Conservation (phyloP, 2,329 filamentous ascomycete genomes). For the Fusarium sp. region DNA sequence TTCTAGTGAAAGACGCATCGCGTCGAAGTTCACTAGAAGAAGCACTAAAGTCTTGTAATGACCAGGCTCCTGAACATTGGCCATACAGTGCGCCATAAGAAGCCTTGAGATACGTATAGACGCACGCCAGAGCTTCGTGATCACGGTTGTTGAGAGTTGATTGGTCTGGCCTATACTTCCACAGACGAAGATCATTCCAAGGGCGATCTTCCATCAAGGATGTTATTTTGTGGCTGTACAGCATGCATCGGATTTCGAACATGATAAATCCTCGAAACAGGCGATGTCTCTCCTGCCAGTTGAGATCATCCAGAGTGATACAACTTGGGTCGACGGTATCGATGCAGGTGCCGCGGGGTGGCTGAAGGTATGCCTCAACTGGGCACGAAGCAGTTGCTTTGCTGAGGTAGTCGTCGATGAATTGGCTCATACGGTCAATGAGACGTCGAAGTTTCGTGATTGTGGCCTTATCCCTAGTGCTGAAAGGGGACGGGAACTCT, state of each 20-base stretch:
- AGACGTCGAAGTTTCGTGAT: neutral
- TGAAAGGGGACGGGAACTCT: neutral
- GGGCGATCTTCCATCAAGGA: no score
- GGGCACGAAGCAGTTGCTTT: neutral
- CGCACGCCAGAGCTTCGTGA: neutral
- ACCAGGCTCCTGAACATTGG: neutral
- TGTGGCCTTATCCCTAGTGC: fast-evolving
- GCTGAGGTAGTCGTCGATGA: neutral
- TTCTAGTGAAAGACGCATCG: no score
- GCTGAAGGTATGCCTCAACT: neutral
- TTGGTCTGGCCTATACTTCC: neutral
- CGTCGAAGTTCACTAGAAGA: no score
- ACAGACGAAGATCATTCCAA: no score
- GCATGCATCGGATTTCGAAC: neutral
- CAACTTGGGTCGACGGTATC: neutral
- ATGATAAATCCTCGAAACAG: neutral
- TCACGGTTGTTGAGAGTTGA: neutral
- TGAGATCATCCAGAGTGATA: neutral
- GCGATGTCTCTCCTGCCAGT: neutral
- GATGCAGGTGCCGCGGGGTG: neutral
- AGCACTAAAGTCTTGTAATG: neutral
- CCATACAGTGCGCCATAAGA: neutral
- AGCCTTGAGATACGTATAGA: conserved; percentile 2
- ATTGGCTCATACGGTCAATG: neutral
- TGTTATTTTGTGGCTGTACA: neutral